A percentile compares a stretch with the other conserved stretches of the same genome.
Conservation (phyloP, 805 yeast species). For the Kodamaea laetipori region DNA sequence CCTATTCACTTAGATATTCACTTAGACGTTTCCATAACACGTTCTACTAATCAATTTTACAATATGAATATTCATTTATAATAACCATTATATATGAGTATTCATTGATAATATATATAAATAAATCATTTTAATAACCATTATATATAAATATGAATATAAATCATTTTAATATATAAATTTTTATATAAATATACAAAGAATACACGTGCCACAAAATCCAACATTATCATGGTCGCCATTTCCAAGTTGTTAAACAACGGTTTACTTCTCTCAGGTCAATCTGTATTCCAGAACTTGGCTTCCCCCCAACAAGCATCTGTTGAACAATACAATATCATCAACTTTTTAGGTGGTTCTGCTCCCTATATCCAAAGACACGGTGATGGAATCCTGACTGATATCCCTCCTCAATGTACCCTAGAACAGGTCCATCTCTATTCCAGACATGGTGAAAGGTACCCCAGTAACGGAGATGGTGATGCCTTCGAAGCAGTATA, state of each 20-base stretch:
- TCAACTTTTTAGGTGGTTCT: conserved; percentile 28
- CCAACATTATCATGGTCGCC: too few species aligned
- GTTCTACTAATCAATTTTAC: too few species aligned
- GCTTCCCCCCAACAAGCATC: conserved; percentile 31
- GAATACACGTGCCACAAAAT: too few species aligned
- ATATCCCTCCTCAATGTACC: conserved; percentile 43
- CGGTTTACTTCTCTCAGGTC: conserved; percentile 27
- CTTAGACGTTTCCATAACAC: too few species aligned
- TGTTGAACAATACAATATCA: conserved; percentile 27
- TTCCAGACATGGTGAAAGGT: conserved; percentile 81
- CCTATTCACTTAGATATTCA: too few species aligned
- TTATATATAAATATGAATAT: too few species aligned
- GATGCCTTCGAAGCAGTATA: conserved; percentile 27
- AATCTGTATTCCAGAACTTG: conserved; percentile 24
- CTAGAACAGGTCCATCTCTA: conserved; percentile 70
- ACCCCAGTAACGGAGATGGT: conserved; percentile 39
- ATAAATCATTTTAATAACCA: too few species aligned
- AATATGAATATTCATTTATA: too few species aligned
- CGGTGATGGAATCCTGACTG: conserved; percentile 29
- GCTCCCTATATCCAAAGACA: conserved; percentile 30
- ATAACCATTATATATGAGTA: too few species aligned
- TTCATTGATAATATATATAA: too few species aligned
- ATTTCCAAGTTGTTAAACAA: conserved; percentile 24
- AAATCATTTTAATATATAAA: too few species aligned
- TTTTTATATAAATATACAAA: too few species aligned